Percentiles rank a stretch among this genome's conserved stretches.
These are phyloP conservation scores for Gleditsia sinensis DNA, from an alignment of 306 rosid genomes.

Conservation along the genomic window DNA sequence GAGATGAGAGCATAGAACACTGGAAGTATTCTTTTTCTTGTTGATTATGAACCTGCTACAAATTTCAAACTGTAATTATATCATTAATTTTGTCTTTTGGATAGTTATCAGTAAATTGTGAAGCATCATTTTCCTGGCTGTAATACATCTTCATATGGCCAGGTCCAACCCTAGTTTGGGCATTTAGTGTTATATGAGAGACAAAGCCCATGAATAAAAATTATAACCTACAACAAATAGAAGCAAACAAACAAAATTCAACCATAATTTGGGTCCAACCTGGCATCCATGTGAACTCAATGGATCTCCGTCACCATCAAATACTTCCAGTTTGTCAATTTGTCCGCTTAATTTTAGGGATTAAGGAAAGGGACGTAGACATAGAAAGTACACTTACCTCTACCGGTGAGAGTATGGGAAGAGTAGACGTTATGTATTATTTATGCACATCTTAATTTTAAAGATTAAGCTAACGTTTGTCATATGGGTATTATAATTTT, in stretches of 20 bases:
- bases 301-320: neutral
- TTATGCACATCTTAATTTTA: too few relatives aligned
- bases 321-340: too few relatives aligned
- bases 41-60: constrained; percentile 5
- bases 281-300: neutral
- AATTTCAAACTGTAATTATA: neutral
- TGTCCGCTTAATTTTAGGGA: too few relatives aligned
- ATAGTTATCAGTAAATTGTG: too few relatives aligned
- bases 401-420: too few relatives aligned
- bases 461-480: too few relatives aligned
- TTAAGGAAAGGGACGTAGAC: too few relatives aligned
- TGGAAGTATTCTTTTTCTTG: neutral
- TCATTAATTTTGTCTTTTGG: too few relatives aligned
- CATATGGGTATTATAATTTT: too few relatives aligned
- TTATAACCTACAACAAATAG: neutral
- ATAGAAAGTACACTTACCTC: too few relatives aligned
- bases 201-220: neutral
- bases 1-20: neutral
- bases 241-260: neutral
- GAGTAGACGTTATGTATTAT: too few relatives aligned
- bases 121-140: neutral
- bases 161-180: constrained; percentile 3
- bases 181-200: neutral
- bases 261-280: neutral
- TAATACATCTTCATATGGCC: neutral